A percentile compares a stretch with the other conserved stretches of the same genome.
These are phyloP conservation scores for Pseudonitzschia pungens DNA, from an alignment of 108 stramenopile species.

Conservation along the genomic window DNA sequence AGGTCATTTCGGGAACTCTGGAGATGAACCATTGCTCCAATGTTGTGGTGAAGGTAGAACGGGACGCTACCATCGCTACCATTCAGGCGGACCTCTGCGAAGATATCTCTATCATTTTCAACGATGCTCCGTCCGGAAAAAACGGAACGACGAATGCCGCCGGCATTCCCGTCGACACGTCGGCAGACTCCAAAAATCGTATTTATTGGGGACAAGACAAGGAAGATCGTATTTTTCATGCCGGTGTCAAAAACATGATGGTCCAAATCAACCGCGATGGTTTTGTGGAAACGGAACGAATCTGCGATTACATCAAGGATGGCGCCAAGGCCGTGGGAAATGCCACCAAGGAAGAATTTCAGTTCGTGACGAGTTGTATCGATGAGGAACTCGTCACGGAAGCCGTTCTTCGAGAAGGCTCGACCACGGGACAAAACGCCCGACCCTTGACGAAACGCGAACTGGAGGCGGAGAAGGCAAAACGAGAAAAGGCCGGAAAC, in stretches of 20 bases:
- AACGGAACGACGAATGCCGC: constrained; percentile 32
- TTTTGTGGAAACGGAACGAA: constrained; percentile 61
- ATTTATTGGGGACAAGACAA: constrained; percentile 80
- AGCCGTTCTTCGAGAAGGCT: constrained; percentile 57
- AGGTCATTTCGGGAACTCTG: constrained; percentile 82
- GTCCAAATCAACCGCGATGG: constrained; percentile 71
- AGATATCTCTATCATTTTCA: constrained; percentile 65
- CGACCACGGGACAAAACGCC: constrained; percentile 56
- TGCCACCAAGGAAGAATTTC: constrained; percentile 78
- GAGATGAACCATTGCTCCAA: constrained; percentile 80
- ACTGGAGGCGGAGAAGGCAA: constrained; percentile 54
- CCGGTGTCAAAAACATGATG: constrained; percentile 71
- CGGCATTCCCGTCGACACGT: constrained; percentile 9
- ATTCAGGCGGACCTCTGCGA: constrained; percentile 82
- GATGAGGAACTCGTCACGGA: constrained; percentile 72
- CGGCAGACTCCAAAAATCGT: constrained; percentile 22
- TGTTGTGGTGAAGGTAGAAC: constrained; percentile 53
- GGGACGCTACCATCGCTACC: constrained; percentile 76
- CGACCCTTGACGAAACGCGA: constrained; percentile 69
- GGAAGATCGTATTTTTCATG: constrained; percentile 85
- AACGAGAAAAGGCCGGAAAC: constrained; percentile 42
- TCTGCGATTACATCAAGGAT: constrained; percentile 65
- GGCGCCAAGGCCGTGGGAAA: constrained; percentile 74
- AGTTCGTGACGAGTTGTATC: constrained; percentile 73
- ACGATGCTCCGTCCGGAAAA: constrained; percentile 75